Percentiles rank a stretch among this genome's conserved stretches.
Evolutionary conservation across 352 stramenopile species (phyloP).

Genomic region (Thalassiosira hispida): DNA sequence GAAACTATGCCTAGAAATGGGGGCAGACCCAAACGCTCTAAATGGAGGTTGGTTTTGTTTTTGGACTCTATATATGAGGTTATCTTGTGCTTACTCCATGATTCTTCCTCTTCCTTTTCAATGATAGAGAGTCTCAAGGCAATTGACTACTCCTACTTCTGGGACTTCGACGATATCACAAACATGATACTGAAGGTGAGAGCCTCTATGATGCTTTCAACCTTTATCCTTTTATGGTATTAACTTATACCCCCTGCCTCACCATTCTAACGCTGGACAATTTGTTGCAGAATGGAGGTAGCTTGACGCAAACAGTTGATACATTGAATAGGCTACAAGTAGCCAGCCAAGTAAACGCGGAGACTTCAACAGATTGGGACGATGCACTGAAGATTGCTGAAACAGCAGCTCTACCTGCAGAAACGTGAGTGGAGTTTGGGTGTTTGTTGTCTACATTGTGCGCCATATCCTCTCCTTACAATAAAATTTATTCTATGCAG

Average conservation of each 20-base stretch:
- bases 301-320: slow-evolving; percentile 4
- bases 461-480: not conserved
- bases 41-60: no score
- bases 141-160: slow-evolving; percentile 36
- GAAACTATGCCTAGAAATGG: slow-evolving; percentile 20
- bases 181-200: slow-evolving; percentile 28
- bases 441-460: not conserved
- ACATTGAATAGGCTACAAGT: not conserved
- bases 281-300: slow-evolving; percentile 24
- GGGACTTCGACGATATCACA: slow-evolving; percentile 23
- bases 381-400: slow-evolving; percentile 23
- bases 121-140: slow-evolving; percentile 22
- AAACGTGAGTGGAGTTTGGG: slow-evolving; percentile 7
- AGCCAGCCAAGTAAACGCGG: not conserved
- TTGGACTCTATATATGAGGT: no score
- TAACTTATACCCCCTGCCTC: not conserved
- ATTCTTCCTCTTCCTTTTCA: no score
- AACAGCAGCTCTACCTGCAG: slow-evolving; percentile 31
- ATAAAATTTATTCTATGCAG: not conserved
- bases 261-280: not conserved
- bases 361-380: slow-evolving; percentile 24
- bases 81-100: no score
- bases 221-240: not conserved
- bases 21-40: slow-evolving; percentile 6
- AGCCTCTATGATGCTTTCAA: not conserved